A percentile compares a stretch with the other conserved stretches of the same genome.
phyloP scores from a whole-genome alignment of 2,329 filamentous ascomycete species.

The Scedosporium aurantiacum region DNA sequence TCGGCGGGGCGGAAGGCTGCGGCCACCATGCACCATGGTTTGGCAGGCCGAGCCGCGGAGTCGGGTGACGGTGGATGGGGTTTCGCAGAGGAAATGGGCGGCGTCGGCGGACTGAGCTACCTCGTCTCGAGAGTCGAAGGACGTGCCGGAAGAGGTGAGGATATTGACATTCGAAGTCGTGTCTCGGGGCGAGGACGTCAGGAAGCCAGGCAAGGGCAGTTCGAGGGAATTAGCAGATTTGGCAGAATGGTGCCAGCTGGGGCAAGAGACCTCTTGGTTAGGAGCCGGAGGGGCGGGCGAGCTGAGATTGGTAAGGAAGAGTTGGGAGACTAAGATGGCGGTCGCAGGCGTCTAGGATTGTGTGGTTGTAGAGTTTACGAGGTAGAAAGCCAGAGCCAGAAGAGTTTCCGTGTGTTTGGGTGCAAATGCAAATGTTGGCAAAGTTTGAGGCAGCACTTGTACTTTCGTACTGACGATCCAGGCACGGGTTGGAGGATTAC shows the following conservation, averaged over 20 bases:
- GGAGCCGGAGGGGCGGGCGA: no score
- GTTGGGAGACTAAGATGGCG: no score
- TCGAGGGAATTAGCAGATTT: neutral
- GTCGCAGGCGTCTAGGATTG: no score
- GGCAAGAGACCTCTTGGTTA: no score
- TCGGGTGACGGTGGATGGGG: constrained; percentile 1
- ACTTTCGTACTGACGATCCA: neutral
- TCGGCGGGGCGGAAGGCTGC: constrained; percentile 2
- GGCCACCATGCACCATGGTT: constrained; percentile 5
- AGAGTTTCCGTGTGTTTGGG: no score
- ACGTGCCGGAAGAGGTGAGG: neutral
- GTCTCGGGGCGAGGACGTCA: neutral
- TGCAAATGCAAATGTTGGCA: neutral
- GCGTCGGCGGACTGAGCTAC: neutral
- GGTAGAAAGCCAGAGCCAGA: no score
- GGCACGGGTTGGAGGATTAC: neutral
- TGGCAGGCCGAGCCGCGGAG: neutral
- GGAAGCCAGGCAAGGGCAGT: neutral
- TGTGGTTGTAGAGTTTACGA: no score
- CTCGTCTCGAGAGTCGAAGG: neutral
- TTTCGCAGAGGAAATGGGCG: constrained; percentile 7
- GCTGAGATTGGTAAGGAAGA: no score
- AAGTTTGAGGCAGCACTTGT: neutral
- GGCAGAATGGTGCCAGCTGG: no score
- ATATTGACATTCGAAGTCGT: neutral